Evolutionary conservation across 345 rosid species (phyloP), one percentile per base, ranked within the genome.

Genomic region (Linum trigynum): DNA sequence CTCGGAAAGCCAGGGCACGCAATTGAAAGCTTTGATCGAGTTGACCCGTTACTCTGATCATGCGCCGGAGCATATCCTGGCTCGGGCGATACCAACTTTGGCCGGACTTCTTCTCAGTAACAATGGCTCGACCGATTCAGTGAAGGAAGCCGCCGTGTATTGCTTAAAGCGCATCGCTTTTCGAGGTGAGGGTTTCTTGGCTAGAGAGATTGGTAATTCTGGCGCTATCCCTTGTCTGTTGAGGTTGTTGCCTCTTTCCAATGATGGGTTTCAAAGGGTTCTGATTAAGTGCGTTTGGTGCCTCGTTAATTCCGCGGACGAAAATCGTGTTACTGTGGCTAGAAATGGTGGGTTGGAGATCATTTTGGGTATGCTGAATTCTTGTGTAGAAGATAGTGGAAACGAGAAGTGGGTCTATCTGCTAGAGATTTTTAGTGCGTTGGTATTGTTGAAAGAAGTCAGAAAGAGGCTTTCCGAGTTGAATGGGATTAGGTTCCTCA

Each of bases 381-480:
- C 68, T 14, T 66, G 60, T 42, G 57, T 45, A 53, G 82, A 74
- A 70, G 60, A 57, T 37, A 61, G 68, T 48, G 74, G 32, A 0
- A 23, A 23, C 32, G 1, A 23, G 32, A 23, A 23, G 32, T 23
- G 74, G 75, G 66, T 72, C 71, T 84, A 72, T 61, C 66, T 84
- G 80, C 74, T 87, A 39, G 88, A 84, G 80, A 80, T 80, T 72
- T 79, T 85, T 74, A 85, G 83, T 70, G 85, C 85, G 39, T 62
- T 85, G 72, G 53, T 86, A 5, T 72, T 79, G 41, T 61, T 77
- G 60, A 72, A 78, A 74, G 84, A 81, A 66, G 76, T 82, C 39
- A 80, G 88, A 77, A 80, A 79, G 61, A 68, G 64, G 40, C 73
- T 85, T 66, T 55, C 55, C 57, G 60, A 76, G 65, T 69, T 76